Conservation (phyloP, 768 basidiomycete species). For the Daedalea quercina region DNA sequence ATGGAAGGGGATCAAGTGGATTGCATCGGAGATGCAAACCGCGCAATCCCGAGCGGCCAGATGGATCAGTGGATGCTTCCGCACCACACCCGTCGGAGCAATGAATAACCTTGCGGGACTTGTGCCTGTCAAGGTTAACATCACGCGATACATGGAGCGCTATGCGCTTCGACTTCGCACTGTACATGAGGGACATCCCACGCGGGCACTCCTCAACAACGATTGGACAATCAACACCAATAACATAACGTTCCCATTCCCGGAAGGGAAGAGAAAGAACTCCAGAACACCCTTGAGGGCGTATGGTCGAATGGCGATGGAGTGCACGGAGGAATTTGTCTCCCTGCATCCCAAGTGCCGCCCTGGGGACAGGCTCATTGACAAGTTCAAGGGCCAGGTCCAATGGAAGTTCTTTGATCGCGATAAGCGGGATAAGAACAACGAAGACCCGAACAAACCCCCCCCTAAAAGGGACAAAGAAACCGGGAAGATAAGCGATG, state of each 20-base stretch:
- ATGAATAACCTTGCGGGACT: conserved; percentile 14
- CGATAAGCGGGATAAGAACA: background rate
- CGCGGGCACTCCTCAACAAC: background rate
- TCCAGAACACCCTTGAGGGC: background rate
- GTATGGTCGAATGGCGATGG: background rate
- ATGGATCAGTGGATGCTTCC: conserved; percentile 16
- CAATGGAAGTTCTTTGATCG: background rate
- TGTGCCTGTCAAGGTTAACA: conserved; percentile 7
- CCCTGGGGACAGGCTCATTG: too few relatives aligned
- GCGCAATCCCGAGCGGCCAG: conserved; percentile 10
- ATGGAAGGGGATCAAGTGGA: conserved; percentile 5
- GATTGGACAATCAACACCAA: background rate
- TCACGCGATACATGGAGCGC: background rate
- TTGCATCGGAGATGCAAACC: conserved; percentile 2
- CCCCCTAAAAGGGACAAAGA: background rate
- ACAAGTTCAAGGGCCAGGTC: too few relatives aligned
- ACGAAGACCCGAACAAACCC: background rate
- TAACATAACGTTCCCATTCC: background rate
- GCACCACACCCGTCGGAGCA: conserved; percentile 13
- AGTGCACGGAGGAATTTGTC: background rate
- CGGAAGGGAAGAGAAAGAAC: background rate
- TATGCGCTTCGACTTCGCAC: background rate
- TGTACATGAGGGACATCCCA: background rate
- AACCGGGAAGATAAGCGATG: background rate
- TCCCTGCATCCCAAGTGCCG: too few relatives aligned